Conservation (phyloP, 768 basidiomycete species). For the Cantharellus cinnabarinus region DNA sequence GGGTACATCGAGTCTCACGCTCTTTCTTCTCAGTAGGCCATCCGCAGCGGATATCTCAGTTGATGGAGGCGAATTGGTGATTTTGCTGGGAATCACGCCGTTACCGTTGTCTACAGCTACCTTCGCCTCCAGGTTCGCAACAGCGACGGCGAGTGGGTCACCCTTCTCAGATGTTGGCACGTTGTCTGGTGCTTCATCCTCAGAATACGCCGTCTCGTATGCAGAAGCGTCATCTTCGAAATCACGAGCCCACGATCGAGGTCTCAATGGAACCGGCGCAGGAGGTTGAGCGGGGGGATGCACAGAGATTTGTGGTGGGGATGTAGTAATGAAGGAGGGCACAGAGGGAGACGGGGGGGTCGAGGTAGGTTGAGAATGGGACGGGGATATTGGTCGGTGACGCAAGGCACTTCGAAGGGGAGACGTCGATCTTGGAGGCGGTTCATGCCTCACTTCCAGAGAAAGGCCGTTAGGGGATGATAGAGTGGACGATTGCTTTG, state of each 20-base stretch:
- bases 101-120: neutral
- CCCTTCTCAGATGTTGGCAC: neutral
- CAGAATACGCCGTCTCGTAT: neutral
- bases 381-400: neutral
- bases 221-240: neutral
- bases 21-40: constrained; percentile 29
- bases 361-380: neutral
- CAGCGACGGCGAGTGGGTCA: neutral
- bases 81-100: neutral
- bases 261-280: neutral
- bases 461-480: neutral
- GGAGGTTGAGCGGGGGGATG: neutral
- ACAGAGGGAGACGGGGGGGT: neutral
- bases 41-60: constrained; percentile 7
- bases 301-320: neutral
- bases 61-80: constrained; percentile 4
- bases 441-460: neutral
- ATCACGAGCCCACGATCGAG: neutral
- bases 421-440: neutral
- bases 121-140: neutral
- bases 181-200: constrained; percentile 11
- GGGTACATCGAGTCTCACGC: constrained; percentile 55
- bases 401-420: neutral
- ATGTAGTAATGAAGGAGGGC: neutral
- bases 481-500: neutral